These are phyloP conservation scores for Clarireedia sp. DNA, from an alignment of 2,329 filamentous ascomycete genomes.

Conservation along the genomic window DNA sequence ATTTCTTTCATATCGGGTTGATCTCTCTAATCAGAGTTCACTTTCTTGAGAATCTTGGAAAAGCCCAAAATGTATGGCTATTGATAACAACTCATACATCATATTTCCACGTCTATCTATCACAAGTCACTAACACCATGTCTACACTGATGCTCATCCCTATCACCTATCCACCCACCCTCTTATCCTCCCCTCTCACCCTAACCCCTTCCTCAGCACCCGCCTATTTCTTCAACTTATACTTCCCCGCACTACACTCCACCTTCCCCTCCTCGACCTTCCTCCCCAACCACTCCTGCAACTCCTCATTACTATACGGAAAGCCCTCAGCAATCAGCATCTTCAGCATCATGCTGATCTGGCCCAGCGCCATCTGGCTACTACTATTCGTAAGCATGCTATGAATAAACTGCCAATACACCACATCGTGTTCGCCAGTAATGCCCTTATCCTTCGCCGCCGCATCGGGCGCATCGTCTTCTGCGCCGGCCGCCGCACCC, in stretches of 20 bases:
- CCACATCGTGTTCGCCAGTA: slow-evolving; percentile 55
- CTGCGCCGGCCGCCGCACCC: slow-evolving; percentile 14
- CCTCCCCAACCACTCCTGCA: slow-evolving; percentile 69
- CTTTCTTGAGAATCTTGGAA: no score
- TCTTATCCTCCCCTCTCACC: no score
- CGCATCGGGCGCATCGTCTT: slow-evolving; percentile 21
- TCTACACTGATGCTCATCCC: no score
- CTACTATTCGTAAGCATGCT: slow-evolving; percentile 93
- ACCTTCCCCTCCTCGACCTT: slow-evolving; percentile 68
- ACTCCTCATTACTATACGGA: slow-evolving; percentile 80
- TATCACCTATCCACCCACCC: no score
- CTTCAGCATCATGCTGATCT: slow-evolving; percentile 92
- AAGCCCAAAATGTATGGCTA: no score
- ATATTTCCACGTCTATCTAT: no score
- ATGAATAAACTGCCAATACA: slow-evolving; percentile 88
- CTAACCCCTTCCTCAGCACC: background rate
- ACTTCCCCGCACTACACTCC: slow-evolving; percentile 63
- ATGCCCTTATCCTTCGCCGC: slow-evolving; percentile 42
- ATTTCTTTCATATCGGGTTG: no score
- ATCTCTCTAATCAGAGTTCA: no score
- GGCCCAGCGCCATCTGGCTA: slow-evolving; percentile 65
- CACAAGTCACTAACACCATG: no score
- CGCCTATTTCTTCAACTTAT: slow-evolving; percentile 53
- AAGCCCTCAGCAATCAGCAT: slow-evolving; percentile 86
- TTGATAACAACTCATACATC: no score